Evolutionary conservation across 2,329 filamentous ascomycete genomes (phyloP), one percentile per base, ranked within the genome.

Genomic region (Penicillium carneum): DNA sequence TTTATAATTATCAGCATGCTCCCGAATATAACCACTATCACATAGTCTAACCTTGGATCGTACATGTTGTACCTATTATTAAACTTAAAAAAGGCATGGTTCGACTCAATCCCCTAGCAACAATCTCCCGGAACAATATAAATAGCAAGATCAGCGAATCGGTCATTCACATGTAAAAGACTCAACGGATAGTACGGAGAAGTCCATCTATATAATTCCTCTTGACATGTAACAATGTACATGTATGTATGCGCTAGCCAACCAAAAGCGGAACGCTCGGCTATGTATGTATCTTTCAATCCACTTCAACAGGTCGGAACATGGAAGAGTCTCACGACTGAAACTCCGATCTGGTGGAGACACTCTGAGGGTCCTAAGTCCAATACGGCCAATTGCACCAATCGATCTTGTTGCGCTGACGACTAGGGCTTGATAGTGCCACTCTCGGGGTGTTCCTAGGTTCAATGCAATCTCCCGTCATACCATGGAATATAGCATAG

Each of bases 331-430:
- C 31, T 39, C 42, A n/a, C 42, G 18, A 31, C 41, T 47, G 42
- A 47, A 55, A 38, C 11, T 23, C n/a, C 43, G 43, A 56, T 49
- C 42, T 41, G 5, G 53, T 56, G 53, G 53, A 23, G 53, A 39
- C 23, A 3, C n/a, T 6, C 34, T 38, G 38, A 48, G 38, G 49
- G 23, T 52, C 42, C 33, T 26, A 55, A 38, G 4, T 18, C 36
- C 2, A 48, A 7, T 39, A n/a, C 20, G 16, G 4, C 53, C 53
- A 56, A 49, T 49, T 29, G 34, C 42, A 14, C 43, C 18, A 49
- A 41, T 41, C 3, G 23, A 31, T 48, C 41, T 55, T 8, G 20
- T 29, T 33, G 18, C 20, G 6, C 9, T 33, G 29, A 12, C 11
- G 10, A 47, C 29, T 33, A 33, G 29, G 45, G 45, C 45, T 47